Evolutionary conservation across 1,284 basidiomycete species (phyloP), one percentile per base, ranked within the genome.

Genomic region (Leccinum cinnamomeum): DNA sequence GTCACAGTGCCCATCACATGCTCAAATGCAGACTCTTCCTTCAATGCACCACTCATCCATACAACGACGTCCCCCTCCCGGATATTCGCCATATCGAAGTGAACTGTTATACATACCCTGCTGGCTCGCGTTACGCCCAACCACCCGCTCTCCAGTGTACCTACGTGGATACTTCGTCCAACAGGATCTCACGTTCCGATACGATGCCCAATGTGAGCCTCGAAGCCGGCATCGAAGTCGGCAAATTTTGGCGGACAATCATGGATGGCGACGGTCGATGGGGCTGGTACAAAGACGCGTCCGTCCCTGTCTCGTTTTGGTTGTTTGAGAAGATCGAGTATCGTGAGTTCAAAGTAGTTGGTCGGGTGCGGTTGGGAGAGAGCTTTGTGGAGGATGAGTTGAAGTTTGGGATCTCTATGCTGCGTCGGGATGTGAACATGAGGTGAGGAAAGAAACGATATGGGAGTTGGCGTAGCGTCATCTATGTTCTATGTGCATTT

Each of bases 281-380:
- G 65, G 72, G 72, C 28, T 77, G 76, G 77, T 73, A 67, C 50
- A 59, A 58, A 55, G 67, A 69, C 18, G 71, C 62, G 33, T 76
- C 69, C 62, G 62, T 76, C 5, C 76, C 77, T 2, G 60, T 78
- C 35, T 75, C 76, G 0, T 35, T 72, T 3, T 57, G 64, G 14
- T 56, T 78, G 39, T 77, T 78, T 53, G 66, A 75, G 23, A 76
- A 70, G 68, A 58, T 63, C 30, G 76, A 78, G 2, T 72, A 70
- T 51, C 69, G 74, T 2, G 62, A 70, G 59, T 77, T 77, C 62
- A 65, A 63, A 50, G 20, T 77, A 30, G 62, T 64, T 54, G 63
- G 68, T 10, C 60, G 59, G 10, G 63, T 68, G 18, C 62, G 70
- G 67, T 14, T 72, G 3, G 60, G 63, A 39, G 61, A 66, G 44